Evolutionary conservation across 2,329 filamentous ascomycete species (phyloP), one percentile per base, ranked within the genome.

Genomic region (Ophiostoma fasciatum): DNA sequence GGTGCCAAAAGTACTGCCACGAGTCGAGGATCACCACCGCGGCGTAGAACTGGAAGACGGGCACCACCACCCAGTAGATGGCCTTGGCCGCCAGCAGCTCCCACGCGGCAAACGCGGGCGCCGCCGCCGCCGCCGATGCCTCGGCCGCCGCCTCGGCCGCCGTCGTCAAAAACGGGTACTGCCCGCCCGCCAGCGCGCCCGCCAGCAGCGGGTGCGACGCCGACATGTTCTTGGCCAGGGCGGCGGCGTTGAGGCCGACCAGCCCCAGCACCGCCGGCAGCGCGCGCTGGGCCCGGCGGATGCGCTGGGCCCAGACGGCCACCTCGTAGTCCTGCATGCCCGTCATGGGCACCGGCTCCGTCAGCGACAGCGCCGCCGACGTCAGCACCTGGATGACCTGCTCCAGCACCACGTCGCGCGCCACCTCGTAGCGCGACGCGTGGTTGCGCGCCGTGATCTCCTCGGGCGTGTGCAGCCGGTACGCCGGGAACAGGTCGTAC

Each of bases 1-100:
- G 83, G 59, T 98, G 90, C 49, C 88, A 69, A 60, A 94, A 94
- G 62, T 98, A 98, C 56, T 98, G 88, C 90, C 90, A 98, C 30
- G 85, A 90, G 59, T 98, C 90, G 47, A 96, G 71, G 45, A 92
- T 65, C 45, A 73, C 61, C 41, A 88, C 70, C 18, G 78, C 90
- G 33, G 82, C 51, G 39, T 71, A 60, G 52, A 94, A 82, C 55
- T 96, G 88, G 33, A 88, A 37, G 4, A 63, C 68, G 1, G 90
- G 90, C 43, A 96, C 68, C 27, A 78, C 53, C 43, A 75, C 60
- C 66, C 82, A 80, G 62, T 96, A 96, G 45, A 94, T 72, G 42
- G 71, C 63, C 57, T 78, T 80, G 28, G 84, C 90, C 23, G 74
- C 58, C 21, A 66, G 45, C 29, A 92, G 51, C 59, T 96, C 88